Evolutionary conservation across 1,139 yeast genomes (phyloP).

Genomic region (Yamadazyma taylorii): DNA sequence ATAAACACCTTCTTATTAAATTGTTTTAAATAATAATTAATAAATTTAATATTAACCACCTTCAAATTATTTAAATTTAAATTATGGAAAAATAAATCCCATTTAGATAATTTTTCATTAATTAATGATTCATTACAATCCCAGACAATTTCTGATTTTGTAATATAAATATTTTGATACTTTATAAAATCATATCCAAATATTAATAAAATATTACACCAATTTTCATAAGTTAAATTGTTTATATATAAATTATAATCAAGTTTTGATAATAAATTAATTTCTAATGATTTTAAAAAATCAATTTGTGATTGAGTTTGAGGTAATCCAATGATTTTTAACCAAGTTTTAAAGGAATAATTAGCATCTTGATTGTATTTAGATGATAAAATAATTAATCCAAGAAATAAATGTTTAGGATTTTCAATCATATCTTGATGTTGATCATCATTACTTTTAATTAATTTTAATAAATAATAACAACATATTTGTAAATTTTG

Average conservation of each 20-base stretch:
- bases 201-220: constrained; percentile 50
- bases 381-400: constrained; percentile 66
- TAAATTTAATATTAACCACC: constrained; percentile 29
- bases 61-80: constrained; percentile 21
- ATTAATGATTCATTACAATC: constrained; percentile 24
- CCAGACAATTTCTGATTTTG: constrained; percentile 31
- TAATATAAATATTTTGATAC: constrained; percentile 21
- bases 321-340: constrained; percentile 64
- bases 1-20: constrained; percentile 35
- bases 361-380: constrained; percentile 75
- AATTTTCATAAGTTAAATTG: constrained; percentile 50
- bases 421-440: constrained; percentile 31
- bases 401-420: constrained; percentile 66
- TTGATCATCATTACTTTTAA: constrained; percentile 18
- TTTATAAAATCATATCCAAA: constrained; percentile 47
- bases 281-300: constrained; percentile 55
- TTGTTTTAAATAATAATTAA: constrained; percentile 33
- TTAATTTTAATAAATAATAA: constrained; percentile 56
- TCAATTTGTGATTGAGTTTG: constrained; percentile 25
- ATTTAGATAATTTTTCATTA: constrained; percentile 27
- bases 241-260: constrained; percentile 58
- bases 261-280: constrained; percentile 51
- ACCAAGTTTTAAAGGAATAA: constrained; percentile 72
- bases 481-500: constrained; percentile 67
- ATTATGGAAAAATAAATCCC: constrained; percentile 30